Base-by-base conservation (phyloP, 495 filamentous ascomycete species). In the Neurospora intermedia region DNA sequence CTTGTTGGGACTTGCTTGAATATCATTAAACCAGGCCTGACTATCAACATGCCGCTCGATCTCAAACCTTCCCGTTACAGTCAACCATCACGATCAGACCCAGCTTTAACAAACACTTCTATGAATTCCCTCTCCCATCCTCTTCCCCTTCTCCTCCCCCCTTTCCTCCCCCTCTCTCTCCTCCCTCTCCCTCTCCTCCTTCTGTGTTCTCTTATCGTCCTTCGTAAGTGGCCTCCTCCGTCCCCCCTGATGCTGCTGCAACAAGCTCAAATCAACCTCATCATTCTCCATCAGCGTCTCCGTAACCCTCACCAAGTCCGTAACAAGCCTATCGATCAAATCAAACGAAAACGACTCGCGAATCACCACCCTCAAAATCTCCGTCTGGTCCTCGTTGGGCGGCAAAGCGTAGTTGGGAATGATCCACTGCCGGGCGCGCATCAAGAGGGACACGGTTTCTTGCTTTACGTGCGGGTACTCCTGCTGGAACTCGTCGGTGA, bases 331-430 rank as follows among this genome's bases (percentile, higher is more conserved):
- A 75, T 93, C 91, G 2, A 93, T 79, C 42, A 93, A 79, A 76
- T 93, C 91, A 39, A 91, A 80, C 43, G 85, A 88, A 88, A 93
- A 90, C 75, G 82, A 87, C 82, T 92, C 90, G 20, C 91, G 83
- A 11, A 93, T 82, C 2, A 92, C 91, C 11, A 93, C 86, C 5
- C 91, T 83, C 73, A 93, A 77, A 74, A 93, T 93, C 79, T 93
- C 91, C 3, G 84, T 91, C 38, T 85, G 82, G 5, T 89, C 84
- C 76, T 88, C 87, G 40, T 83, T 85, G 6, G 91, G 91, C 20
- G 91, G 91, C 8, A 93, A 82, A 4, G 89, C 87, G 76, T 93
- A 93, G 82, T 92, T 92, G 39, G 91, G 91, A 74, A 93, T 89
- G 74, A 93, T 92, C 82, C 92, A 93, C 80, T 92, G 90, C 72